Conservation (phyloP, 805 yeast genomes). For the Spathaspora sp. region DNA sequence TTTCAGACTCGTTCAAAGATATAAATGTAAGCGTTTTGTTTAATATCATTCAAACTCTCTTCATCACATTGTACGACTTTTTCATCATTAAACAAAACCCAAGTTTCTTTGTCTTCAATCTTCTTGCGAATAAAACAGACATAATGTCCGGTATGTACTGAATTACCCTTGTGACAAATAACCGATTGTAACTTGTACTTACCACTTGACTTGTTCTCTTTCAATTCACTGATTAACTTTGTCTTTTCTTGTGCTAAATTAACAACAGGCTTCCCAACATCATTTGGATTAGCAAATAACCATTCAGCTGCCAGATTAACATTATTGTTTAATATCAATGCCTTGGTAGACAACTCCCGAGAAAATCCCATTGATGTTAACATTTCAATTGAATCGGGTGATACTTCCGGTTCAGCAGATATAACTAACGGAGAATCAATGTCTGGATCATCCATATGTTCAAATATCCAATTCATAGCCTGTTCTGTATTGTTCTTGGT, state of each 20-base stretch:
- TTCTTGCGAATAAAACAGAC: conserved; percentile 65
- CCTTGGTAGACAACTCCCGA: conserved; percentile 62
- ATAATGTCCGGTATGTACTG: conserved; percentile 91
- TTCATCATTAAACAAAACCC: conserved; percentile 88
- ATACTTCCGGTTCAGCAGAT: conserved; percentile 8
- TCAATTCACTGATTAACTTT: conserved; percentile 13
- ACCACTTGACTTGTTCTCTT: neutral
- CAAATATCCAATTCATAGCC: conserved; percentile 89
- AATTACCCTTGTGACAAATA: conserved; percentile 84
- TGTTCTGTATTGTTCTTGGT: conserved; percentile 64
- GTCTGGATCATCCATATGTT: conserved; percentile 80
- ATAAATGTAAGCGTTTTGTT: conserved; percentile 47
- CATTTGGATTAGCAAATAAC: conserved; percentile 82
- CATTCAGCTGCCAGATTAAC: conserved; percentile 83
- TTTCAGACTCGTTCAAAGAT: conserved; percentile 23
- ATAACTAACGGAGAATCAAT: conserved; percentile 59
- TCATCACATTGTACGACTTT: conserved; percentile 63
- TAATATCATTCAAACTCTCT: conserved; percentile 39
- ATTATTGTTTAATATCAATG: conserved; percentile 59
- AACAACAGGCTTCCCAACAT: conserved; percentile 47
- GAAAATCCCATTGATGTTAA: conserved; percentile 79
- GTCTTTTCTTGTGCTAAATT: conserved; percentile 25
- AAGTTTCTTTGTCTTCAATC: conserved; percentile 36
- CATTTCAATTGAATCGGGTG: conserved; percentile 40
- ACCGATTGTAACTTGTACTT: conserved; percentile 56